phyloP scores from a whole-genome alignment of 257 asterid species.

The Gentiana straminea region DNA sequence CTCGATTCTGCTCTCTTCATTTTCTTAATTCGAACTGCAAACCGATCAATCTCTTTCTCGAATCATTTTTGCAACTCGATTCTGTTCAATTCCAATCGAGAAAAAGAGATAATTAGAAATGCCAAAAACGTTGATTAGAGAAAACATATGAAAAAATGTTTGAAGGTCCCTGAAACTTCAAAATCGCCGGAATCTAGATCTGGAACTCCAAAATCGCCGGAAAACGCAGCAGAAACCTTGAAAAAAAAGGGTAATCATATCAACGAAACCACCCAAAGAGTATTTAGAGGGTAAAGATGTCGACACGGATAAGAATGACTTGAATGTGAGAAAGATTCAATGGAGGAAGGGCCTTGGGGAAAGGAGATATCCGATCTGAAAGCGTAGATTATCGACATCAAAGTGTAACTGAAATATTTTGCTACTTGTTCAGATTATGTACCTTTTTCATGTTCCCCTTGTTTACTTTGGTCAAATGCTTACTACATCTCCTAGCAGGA shows the following conservation, averaged over 20 bases:
- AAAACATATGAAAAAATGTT: too few relatives aligned
- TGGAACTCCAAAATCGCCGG: too few relatives aligned
- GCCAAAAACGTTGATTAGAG: too few relatives aligned
- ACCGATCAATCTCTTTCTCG: too few relatives aligned
- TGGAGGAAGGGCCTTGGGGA: conserved; percentile 29
- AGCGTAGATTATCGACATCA: conserved; percentile 13
- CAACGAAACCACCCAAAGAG: conserved; percentile 77
- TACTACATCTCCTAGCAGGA: conserved; percentile 1
- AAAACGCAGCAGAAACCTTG: conserved; percentile 28
- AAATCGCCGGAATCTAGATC: too few relatives aligned
- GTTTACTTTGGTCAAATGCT: background rate
- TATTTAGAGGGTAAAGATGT: conserved; percentile 28
- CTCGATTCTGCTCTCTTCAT: background rate
- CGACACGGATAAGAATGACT: conserved; percentile 15
- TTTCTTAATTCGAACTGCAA: background rate
- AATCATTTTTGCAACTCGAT: too few relatives aligned
- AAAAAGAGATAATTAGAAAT: too few relatives aligned
- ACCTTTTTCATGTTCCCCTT: background rate
- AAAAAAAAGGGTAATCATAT: conserved; percentile 40
- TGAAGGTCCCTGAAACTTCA: too few relatives aligned
- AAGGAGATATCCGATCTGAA: conserved; percentile 25
- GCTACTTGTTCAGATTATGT: background rate
- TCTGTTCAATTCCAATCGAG: too few relatives aligned
- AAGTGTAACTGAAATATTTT: conserved; percentile 22
- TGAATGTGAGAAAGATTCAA: conserved; percentile 19